These are phyloP conservation scores for Boletus eberwhitei DNA, from an alignment of 768 basidiomycete species.

Conservation along the genomic window DNA sequence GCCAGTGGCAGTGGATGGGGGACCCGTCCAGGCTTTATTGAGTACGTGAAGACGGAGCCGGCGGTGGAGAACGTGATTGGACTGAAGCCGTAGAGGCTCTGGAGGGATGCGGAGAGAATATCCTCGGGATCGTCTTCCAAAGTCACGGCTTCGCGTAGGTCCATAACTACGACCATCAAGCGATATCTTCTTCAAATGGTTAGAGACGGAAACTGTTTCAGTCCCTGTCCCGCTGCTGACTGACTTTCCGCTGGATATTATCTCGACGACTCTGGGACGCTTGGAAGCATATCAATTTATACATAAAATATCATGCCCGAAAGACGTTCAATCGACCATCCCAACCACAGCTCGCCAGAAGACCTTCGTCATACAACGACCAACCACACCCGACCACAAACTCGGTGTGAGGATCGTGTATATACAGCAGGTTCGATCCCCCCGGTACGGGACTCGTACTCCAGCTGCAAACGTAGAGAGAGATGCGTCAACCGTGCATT, in stretches of 20 bases:
- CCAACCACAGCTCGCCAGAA: constrained; percentile 91
- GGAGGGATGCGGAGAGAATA: constrained; percentile 61
- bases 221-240: not conserved
- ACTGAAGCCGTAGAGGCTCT: constrained; percentile 56
- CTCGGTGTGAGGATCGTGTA: constrained; percentile 89
- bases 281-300: not conserved
- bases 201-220: not conserved
- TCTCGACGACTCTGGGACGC: not conserved
- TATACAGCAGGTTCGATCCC: constrained; percentile 53
- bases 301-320: constrained; percentile 38
- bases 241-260: not conserved
- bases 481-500: not conserved
- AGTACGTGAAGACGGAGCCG: constrained; percentile 52
- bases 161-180: not conserved
- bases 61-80: constrained; percentile 60
- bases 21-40: constrained; percentile 15
- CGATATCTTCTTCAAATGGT: not conserved
- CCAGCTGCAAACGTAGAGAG: constrained; percentile 51
- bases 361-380: constrained; percentile 88
- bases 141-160: not conserved
- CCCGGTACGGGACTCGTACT: constrained; percentile 53
- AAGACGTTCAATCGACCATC: constrained; percentile 82
- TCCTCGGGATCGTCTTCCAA: constrained; percentile 51
- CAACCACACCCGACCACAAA: constrained; percentile 91
- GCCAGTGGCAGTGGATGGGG: constrained; percentile 9